Base-by-base conservation (phyloP, 805 yeast species). In the Teunomyces funiuensis region DNA sequence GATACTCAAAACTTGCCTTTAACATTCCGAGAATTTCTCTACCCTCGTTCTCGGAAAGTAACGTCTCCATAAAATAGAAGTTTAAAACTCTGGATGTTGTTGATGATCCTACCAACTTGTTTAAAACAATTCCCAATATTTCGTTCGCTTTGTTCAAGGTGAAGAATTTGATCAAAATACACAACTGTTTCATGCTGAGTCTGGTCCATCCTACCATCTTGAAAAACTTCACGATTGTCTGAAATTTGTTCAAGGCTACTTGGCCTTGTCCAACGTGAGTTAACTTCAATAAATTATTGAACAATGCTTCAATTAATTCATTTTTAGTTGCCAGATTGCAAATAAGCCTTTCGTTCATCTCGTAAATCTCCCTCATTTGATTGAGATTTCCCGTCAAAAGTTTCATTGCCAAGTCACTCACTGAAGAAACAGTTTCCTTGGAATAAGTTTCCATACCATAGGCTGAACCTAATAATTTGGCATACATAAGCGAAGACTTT, bases 31-130 rank as follows among this genome's bases (percentile, higher is more conserved):
- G 50, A 2, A 66, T 30, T 10, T 41, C 40, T 6, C 36, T 18
- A 18, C 57, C 54, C 16, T 64, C 66, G 7, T 40, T 41, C 1
- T 37, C 16, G 19, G 36, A 30, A 16, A 66, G 29, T 16, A 46
- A 40, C 6, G 61, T 53, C 39, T 62, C 61, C 46, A 68, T 44
- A 38, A 63, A 62, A 39, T 62, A 65, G 36, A 64, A 63, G 44
- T 61, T 64, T 19, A 67, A 25, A 6, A 57, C 37, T 11, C 51
- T 45, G 8, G 58, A 33, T 14, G 19, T 31, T 4, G 54, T 40
- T 4, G 30, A 15, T 45, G 41, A 22, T 40, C 43, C 42, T 28
- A 58, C 36, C 16, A 65, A 49, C 45, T 66, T 64, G 33, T 47
- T 51, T 37, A 63, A 42, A 14, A 69, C 43, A 18, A 64, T 41